Conservation (phyloP, 257 asterid genomes). For the Gentiana macrophylla region DNA sequence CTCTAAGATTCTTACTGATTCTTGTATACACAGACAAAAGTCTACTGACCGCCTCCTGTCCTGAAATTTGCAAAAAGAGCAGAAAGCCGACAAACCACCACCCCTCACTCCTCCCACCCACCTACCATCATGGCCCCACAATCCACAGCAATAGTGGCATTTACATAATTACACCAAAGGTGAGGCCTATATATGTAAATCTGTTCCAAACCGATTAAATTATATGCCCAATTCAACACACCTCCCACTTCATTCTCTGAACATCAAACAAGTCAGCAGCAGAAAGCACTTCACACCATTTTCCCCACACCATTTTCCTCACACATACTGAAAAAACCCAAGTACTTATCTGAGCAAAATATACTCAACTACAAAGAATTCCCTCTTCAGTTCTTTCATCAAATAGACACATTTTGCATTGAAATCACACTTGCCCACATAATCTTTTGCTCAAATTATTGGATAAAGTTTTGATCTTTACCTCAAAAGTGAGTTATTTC, state of each 20-base stretch:
- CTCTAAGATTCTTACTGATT: slow-evolving; percentile 42
- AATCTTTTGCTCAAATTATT: slow-evolving; percentile 9
- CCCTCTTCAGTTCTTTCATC: slow-evolving; percentile 4
- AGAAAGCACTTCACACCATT: slow-evolving; percentile 12
- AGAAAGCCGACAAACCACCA: slow-evolving; percentile 25
- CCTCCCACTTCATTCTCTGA: slow-evolving; percentile 15
- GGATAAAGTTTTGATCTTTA: slow-evolving; percentile 31
- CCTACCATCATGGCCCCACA: slow-evolving; percentile 24
- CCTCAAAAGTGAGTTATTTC: neutral
- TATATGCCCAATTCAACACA: slow-evolving; percentile 38
- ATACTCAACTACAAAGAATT: neutral
- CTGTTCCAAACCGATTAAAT: slow-evolving; percentile 39
- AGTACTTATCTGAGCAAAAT: neutral
- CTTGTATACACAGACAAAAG: slow-evolving; percentile 10
- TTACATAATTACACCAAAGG: slow-evolving; percentile 29
- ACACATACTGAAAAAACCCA: slow-evolving; percentile 6
- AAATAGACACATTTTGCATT: slow-evolving; percentile 12
- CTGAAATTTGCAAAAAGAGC: slow-evolving; percentile 11
- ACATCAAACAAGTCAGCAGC: slow-evolving; percentile 22
- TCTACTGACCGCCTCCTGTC: neutral
- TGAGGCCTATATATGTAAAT: slow-evolving; percentile 32
- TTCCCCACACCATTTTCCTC: slow-evolving; percentile 26
- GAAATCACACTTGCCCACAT: slow-evolving; percentile 3
- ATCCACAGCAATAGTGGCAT: slow-evolving; percentile 17
- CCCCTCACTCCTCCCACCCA: slow-evolving; percentile 11